Evolutionary conservation across 2,329 filamentous ascomycete genomes (phyloP).

Genomic region (Cordyceps cicadae): DNA sequence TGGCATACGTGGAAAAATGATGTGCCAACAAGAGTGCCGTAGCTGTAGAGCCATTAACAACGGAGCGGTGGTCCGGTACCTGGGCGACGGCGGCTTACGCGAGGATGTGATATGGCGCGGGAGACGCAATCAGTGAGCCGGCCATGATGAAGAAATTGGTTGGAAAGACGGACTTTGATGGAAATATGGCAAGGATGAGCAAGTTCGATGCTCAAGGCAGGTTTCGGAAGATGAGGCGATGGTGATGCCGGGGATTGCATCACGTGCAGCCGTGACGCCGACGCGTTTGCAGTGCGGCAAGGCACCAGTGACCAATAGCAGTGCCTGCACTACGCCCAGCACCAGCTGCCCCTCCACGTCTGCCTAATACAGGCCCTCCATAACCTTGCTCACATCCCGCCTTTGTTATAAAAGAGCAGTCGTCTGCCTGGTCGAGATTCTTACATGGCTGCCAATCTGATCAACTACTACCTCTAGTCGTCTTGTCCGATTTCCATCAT

Average conservation of each 20-base stretch:
- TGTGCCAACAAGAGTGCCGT: constrained; percentile 78
- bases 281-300: constrained; percentile 2
- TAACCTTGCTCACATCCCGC: background rate
- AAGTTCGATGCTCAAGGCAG: background rate
- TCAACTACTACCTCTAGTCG: background rate
- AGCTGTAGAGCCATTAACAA: constrained; percentile 44
- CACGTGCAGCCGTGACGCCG: constrained; percentile 9
- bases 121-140: constrained; percentile 48
- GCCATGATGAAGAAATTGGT: constrained; percentile 31
- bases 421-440: background rate
- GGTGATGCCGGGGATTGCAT: background rate
- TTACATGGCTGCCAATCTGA: background rate
- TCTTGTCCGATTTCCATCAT: constrained; percentile 40
- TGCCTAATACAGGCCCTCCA: constrained; percentile 7
- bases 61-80: background rate
- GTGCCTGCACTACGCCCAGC: background rate
- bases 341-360: constrained; percentile 5
- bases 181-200: background rate
- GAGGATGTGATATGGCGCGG: constrained; percentile 68
- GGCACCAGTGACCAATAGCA: background rate
- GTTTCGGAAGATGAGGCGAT: background rate
- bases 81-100: constrained; percentile 41
- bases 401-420: background rate
- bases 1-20: constrained; percentile 69
- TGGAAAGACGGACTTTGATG: background rate